These are phyloP conservation scores for Hypsizygus marmoreus DNA, from an alignment of 768 basidiomycete species.

Conservation along the genomic window DNA sequence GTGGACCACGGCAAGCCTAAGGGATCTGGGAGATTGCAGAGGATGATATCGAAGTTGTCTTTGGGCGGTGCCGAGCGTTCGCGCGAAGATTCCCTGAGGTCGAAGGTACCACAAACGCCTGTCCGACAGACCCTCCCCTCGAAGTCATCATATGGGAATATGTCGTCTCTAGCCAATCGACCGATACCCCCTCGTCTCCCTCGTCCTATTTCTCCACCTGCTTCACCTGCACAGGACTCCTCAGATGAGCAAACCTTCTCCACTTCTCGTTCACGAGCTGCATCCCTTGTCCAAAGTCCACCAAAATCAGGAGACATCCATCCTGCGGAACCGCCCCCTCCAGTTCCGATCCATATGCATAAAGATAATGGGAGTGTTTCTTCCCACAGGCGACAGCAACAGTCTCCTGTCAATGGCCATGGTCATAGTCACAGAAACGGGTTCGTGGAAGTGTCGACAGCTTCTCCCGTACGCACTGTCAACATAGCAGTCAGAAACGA, in stretches of 20 bases:
- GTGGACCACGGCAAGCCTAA: constrained; percentile 51
- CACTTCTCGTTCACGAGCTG: constrained; percentile 25
- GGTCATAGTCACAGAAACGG: constrained; percentile 1
- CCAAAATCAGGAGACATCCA: constrained; percentile 15
- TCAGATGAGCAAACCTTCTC: constrained; percentile 34
- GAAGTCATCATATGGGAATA: constrained; percentile 38
- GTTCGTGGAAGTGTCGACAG: background rate
- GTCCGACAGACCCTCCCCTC: constrained; percentile 21
- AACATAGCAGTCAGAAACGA: constrained; percentile 4
- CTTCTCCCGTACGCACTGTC: background rate
- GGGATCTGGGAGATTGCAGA: constrained; percentile 64
- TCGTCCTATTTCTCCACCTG: constrained; percentile 46
- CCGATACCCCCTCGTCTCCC: constrained; percentile 65
- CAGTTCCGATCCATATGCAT: background rate
- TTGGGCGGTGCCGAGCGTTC: constrained; percentile 45
- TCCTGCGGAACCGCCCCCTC: background rate
- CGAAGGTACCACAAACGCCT: constrained; percentile 14
- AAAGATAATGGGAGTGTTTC: constrained; percentile 9
- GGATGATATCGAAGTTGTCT: constrained; percentile 82
- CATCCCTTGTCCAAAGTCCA: constrained; percentile 29
- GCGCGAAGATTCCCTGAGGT: constrained; percentile 20
- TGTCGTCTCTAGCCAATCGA: constrained; percentile 55
- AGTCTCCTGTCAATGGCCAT: constrained; percentile 8
- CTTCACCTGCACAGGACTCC: constrained; percentile 45
- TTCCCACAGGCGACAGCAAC: constrained; percentile 4